These are phyloP conservation scores for Gnetum montanum DNA, from an alignment of 75 land plant genomes.

Conservation along the genomic window DNA sequence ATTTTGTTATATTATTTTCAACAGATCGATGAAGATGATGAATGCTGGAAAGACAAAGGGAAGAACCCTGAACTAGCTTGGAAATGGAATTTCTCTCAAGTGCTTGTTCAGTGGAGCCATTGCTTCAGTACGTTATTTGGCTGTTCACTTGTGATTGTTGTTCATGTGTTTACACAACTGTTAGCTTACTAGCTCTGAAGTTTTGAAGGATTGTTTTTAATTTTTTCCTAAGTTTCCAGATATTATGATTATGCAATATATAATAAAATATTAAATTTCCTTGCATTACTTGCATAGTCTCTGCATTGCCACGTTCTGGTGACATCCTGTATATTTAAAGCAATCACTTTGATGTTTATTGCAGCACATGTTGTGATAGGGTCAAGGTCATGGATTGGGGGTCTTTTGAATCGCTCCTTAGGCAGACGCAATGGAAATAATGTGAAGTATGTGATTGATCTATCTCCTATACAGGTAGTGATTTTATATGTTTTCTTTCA, in stretches of 20 bases:
- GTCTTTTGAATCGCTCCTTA: conserved; percentile 25
- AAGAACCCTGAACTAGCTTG: conserved; percentile 20
- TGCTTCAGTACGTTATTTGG: conserved; percentile 42
- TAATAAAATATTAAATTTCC: not conserved
- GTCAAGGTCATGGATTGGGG: conserved; percentile 43
- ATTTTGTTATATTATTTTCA: no score
- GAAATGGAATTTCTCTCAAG: conserved; percentile 23
- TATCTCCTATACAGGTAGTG: conserved; percentile 48
- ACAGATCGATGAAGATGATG: conserved; percentile 38
- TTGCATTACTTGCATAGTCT: not conserved
- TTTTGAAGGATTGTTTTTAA: no score
- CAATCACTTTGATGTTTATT: not conserved
- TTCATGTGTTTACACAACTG: no score
- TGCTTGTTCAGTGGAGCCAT: conserved; percentile 29
- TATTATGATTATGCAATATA: not conserved
- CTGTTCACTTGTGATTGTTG: no score
- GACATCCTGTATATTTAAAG: not conserved
- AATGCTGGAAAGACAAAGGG: conserved; percentile 16
- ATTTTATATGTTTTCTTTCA: no score
- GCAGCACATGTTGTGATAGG: conserved; percentile 60
- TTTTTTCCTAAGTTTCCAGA: not conserved
- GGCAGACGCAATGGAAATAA: conserved; percentile 17
- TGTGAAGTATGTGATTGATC: conserved; percentile 9
- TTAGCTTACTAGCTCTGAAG: no score
- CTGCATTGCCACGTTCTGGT: not conserved